phyloP scores from a whole-genome alignment of 371 early-diverging fungal genomes.

The Lichtheimia corymbifera region DNA sequence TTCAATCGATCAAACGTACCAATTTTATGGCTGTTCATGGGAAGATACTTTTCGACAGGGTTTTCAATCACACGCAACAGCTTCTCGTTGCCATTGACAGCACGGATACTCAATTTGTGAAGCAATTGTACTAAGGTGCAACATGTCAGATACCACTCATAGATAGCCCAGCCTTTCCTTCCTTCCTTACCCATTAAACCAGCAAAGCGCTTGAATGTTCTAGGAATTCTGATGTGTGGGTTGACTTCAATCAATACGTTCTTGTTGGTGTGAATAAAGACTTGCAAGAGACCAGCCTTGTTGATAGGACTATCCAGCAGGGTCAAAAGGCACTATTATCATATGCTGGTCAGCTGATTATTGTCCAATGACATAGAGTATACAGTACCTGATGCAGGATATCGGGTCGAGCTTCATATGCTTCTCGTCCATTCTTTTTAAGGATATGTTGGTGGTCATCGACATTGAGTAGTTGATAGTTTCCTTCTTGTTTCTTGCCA shows the following conservation, averaged over 20 bases:
- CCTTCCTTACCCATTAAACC: constrained; percentile 81
- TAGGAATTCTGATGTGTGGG: constrained; percentile 96
- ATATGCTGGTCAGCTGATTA: not conserved
- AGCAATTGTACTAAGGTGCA: constrained; percentile 84
- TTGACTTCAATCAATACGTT: constrained; percentile 97
- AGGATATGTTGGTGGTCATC: constrained; percentile 94
- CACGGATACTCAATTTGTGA: constrained; percentile 94
- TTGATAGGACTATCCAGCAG: constrained; percentile 97
- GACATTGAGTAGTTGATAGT: constrained; percentile 92
- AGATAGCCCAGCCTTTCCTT: too few species aligned
- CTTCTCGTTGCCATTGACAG: constrained; percentile 89
- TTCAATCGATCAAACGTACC: constrained; percentile 44
- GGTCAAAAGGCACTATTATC: constrained; percentile 85
- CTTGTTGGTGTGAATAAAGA: constrained; percentile 93
- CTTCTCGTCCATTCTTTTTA: constrained; percentile 81
- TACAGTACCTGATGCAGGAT: constrained; percentile 89
- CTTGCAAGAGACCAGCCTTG: constrained; percentile 94
- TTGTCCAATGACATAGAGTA: not conserved
- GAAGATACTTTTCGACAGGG: constrained; percentile 92
- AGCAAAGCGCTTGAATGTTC: constrained; percentile 97
- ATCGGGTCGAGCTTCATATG: constrained; percentile 91
- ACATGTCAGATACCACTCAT: not conserved
- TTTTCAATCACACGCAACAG: constrained; percentile 96
- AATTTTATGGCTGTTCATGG: constrained; percentile 86
- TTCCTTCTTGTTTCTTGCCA: constrained; percentile 87